Evolutionary conservation across 164 flowering plant genomes (phyloP).

Genomic region (Saururus chinensis): DNA sequence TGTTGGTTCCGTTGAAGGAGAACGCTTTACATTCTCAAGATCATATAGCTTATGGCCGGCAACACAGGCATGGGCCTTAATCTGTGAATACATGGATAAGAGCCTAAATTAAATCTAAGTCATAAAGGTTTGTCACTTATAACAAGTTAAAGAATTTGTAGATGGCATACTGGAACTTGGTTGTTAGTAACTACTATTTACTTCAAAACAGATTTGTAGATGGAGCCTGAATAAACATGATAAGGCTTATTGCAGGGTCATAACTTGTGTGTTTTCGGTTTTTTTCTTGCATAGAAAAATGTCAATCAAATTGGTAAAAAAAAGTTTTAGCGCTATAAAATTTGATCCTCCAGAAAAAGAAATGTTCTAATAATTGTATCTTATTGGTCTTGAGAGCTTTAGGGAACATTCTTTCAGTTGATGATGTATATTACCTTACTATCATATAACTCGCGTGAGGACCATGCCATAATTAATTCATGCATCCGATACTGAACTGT

Average conservation of each 20-base stretch:
- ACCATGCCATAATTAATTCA: conserved; percentile 93
- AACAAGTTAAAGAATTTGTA: background rate
- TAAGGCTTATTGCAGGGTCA: too few species aligned
- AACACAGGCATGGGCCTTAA: conserved; percentile 90
- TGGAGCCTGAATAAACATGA: too few species aligned
- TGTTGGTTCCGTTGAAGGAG: conserved; percentile 80
- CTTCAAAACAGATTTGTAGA: too few species aligned
- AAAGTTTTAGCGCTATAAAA: background rate
- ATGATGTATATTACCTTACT: conserved; percentile 48
- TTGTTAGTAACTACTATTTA: too few species aligned
- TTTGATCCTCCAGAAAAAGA: background rate
- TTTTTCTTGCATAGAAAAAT: too few species aligned
- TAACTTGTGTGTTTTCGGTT: too few species aligned
- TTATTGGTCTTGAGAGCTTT: background rate
- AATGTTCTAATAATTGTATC: background rate
- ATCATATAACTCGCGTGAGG: conserved; percentile 86
- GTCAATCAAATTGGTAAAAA: background rate
- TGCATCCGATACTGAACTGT: conserved; percentile 99
- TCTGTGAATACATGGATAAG: conserved; percentile 20
- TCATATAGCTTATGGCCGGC: conserved; percentile 84
- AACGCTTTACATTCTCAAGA: conserved; percentile 63
- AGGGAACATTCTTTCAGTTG: background rate
- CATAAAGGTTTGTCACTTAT: background rate
- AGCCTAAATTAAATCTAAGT: background rate
- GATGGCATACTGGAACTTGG: background rate